phyloP scores from a whole-genome alignment of 352 stramenopile genomes.

The Saprolegnia parasitica region DNA sequence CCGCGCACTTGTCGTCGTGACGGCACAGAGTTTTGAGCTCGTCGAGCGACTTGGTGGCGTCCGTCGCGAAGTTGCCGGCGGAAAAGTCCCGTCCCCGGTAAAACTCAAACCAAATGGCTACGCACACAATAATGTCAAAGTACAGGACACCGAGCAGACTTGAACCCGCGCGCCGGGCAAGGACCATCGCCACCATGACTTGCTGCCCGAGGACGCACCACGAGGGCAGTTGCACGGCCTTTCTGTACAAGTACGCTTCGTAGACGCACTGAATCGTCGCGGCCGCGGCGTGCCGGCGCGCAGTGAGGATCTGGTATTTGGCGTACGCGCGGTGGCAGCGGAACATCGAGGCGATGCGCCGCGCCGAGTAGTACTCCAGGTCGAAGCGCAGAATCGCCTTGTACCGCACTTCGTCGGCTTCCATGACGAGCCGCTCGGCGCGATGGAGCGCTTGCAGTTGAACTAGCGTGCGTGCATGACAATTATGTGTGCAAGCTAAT shows the following conservation, averaged over 20 bases:
- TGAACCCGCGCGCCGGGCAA: constrained; percentile 33
- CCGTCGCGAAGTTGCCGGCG: constrained; percentile 52
- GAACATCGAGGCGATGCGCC: constrained; percentile 43
- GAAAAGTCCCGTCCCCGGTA: constrained; percentile 69
- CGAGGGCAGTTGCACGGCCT: constrained; percentile 44
- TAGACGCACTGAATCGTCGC: constrained; percentile 63
- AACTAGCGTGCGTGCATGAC: constrained; percentile 28
- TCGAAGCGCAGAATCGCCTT: constrained; percentile 45
- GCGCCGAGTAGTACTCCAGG: constrained; percentile 43
- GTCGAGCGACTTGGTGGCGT: constrained; percentile 17
- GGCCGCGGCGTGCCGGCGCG: constrained; percentile 38
- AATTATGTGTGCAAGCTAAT: constrained; percentile 24
- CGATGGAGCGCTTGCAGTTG: constrained; percentile 42
- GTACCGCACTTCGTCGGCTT: constrained; percentile 57
- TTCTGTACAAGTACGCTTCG: constrained; percentile 62
- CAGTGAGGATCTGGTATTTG: constrained; percentile 36
- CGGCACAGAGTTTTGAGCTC: constrained; percentile 58
- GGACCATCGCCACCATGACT: constrained; percentile 53
- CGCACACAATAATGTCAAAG: constrained; percentile 33
- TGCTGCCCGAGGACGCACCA: constrained; percentile 66
- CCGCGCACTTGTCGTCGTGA: constrained; percentile 63
- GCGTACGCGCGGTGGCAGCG: constrained; percentile 33
- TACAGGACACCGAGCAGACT: not conserved
- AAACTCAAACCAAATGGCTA: constrained; percentile 70
- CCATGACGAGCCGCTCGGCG: constrained; percentile 60